These are phyloP conservation scores for Talaromyces atroroseus DNA, from an alignment of 2,329 filamentous ascomycete genomes.

Conservation along the genomic window DNA sequence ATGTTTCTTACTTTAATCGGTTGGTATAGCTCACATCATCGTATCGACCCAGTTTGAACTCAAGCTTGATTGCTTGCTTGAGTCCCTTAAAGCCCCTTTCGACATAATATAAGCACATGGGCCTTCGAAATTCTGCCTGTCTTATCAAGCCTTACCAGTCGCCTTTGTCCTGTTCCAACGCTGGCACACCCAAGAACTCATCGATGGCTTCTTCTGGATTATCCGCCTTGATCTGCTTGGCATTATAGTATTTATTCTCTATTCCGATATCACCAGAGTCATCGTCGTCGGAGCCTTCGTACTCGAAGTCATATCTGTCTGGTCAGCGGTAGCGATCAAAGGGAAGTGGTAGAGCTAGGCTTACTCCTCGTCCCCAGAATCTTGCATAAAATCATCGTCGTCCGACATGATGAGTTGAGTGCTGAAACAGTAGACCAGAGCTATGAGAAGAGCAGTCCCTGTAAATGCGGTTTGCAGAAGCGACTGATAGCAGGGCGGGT, in stretches of 20 bases:
- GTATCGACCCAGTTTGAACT: constrained; percentile 88
- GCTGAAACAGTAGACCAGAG: background rate
- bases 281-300: constrained; percentile 88
- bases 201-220: constrained; percentile 83
- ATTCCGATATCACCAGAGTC: constrained; percentile 86
- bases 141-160: constrained; percentile 61
- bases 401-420: constrained; percentile 58
- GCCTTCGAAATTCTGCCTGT: background rate
- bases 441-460: background rate
- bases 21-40: constrained; percentile 59
- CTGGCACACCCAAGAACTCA: constrained; percentile 85
- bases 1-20: no score
- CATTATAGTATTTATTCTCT: constrained; percentile 99
- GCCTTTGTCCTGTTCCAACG: constrained; percentile 81
- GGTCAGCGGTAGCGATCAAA: constrained; percentile 17
- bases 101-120: background rate
- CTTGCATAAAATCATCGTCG: constrained; percentile 90
- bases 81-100: constrained; percentile 83
- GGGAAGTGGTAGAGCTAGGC: constrained; percentile 19
- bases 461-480: background rate
- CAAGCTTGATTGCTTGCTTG: constrained; percentile 96
- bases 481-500: background rate
- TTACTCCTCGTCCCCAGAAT: constrained; percentile 81
- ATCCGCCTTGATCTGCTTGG: constrained; percentile 87
- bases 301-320: constrained; percentile 85